These are phyloP conservation scores for Staphylotrichum longicolle DNA, from an alignment of 495 filamentous ascomycete genomes.

Conservation along the genomic window DNA sequence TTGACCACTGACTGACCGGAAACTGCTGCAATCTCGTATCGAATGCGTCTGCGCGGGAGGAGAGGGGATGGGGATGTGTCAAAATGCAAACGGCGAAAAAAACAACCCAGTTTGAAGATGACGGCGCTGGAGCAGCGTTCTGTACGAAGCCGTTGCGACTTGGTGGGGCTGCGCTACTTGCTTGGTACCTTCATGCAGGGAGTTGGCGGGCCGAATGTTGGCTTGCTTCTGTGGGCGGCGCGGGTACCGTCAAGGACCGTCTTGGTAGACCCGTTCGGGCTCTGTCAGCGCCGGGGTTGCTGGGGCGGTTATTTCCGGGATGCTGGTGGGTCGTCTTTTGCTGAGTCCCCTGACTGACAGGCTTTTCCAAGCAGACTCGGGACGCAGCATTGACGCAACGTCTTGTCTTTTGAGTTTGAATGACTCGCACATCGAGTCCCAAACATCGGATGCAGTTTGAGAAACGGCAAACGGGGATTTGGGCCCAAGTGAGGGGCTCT, in stretches of 20 bases:
- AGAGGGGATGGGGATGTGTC: conserved; percentile 15
- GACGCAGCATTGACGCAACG: conserved; percentile 2
- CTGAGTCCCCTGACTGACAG: conserved; percentile 18
- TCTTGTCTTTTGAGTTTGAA: conserved; percentile 6
- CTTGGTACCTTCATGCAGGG: conserved; percentile 20
- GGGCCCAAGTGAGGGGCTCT: not conserved
- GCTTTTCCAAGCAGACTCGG: conserved; percentile 9
- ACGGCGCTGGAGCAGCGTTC: not conserved
- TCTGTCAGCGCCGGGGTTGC: conserved; percentile 9
- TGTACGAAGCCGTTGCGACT: conserved; percentile 20
- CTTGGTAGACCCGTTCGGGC: not conserved
- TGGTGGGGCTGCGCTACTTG: conserved; percentile 33
- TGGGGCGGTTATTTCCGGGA: conserved; percentile 23
- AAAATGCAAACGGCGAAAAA: conserved; percentile 17
- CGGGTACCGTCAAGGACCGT: conserved; percentile 10
- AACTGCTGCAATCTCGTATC: not conserved
- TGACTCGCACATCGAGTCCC: conserved; percentile 11
- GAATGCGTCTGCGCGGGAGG: conserved; percentile 12
- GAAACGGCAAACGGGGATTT: conserved; percentile 4
- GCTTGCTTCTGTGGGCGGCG: conserved; percentile 25
- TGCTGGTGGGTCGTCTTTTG: not conserved
- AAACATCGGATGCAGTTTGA: not conserved
- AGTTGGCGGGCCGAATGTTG: conserved; percentile 18
- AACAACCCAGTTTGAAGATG: not conserved
- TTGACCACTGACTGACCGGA: conserved; percentile 4